Conservation (phyloP, 1,284 basidiomycete genomes). For the Leccinum fallax region DNA sequence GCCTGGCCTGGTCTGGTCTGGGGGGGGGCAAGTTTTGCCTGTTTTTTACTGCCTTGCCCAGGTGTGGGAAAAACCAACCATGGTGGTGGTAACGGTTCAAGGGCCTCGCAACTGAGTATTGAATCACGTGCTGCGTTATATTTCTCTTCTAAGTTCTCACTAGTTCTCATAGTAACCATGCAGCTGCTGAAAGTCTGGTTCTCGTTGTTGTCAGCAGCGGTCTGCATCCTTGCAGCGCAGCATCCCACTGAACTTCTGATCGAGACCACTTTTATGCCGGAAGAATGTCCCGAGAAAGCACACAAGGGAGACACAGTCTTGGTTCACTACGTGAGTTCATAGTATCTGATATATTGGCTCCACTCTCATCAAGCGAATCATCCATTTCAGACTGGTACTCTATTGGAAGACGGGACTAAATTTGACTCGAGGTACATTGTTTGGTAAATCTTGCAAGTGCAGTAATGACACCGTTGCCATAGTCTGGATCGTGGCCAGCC, state of each 20-base stretch:
- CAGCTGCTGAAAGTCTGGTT: conserved; percentile 47
- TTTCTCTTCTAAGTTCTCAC: neutral
- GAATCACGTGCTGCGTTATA: neutral
- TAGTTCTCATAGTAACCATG: conserved; percentile 39
- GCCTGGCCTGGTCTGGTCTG: too few relatives aligned
- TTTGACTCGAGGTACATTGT: conserved; percentile 77
- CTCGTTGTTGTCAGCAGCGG: conserved; percentile 43
- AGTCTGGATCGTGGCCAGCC: conserved; percentile 71
- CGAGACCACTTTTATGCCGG: conserved; percentile 61
- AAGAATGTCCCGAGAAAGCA: conserved; percentile 59
- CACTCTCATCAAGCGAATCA: conserved; percentile 1
- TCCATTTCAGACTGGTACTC: conserved; percentile 64
- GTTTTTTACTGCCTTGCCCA: too few relatives aligned
- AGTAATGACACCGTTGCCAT: neutral
- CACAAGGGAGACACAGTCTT: conserved; percentile 66
- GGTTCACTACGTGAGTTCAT: conserved; percentile 76
- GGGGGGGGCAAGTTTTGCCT: too few relatives aligned
- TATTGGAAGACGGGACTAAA: conserved; percentile 71
- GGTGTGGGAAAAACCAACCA: too few relatives aligned
- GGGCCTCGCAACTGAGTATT: too few relatives aligned
- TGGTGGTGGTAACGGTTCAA: too few relatives aligned
- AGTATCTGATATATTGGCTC: neutral
- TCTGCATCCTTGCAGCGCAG: conserved; percentile 39
- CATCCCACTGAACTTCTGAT: conserved; percentile 60
- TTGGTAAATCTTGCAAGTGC: neutral